phyloP scores from a whole-genome alignment of 768 basidiomycete species.

The Pisolithus orientalis region DNA sequence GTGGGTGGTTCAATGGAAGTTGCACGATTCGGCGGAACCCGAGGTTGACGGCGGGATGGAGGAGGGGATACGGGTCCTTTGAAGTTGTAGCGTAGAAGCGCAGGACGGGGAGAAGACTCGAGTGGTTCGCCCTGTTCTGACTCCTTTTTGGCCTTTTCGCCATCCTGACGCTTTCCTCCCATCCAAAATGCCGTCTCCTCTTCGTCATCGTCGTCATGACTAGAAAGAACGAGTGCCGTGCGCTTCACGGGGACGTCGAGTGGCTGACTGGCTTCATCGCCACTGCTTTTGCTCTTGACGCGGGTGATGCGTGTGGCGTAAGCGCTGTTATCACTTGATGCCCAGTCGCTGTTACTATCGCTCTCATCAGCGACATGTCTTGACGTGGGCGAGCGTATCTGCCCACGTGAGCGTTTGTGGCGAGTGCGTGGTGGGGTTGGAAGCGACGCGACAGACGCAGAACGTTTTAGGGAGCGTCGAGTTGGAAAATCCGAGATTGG shows the following conservation, averaged over 20 bases:
- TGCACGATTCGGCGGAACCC: conserved; percentile 21
- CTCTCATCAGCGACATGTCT: conserved; percentile 35
- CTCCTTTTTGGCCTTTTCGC: conserved; percentile 4
- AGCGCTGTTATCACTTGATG: conserved; percentile 15
- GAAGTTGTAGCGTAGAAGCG: conserved; percentile 27
- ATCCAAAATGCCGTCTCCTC: conserved; percentile 35
- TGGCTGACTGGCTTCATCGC: conserved; percentile 6
- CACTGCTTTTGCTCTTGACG: conserved; percentile 8
- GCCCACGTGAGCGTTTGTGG: conserved; percentile 40
- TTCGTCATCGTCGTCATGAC: conserved; percentile 48
- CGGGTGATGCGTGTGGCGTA: conserved; percentile 11
- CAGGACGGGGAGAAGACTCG: conserved; percentile 29
- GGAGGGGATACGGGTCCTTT: conserved; percentile 58
- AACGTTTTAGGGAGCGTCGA: conserved; percentile 47
- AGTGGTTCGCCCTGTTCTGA: conserved; percentile 2
- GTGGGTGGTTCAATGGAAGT: conserved; percentile 19
- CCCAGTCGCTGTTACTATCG: conserved; percentile 32
- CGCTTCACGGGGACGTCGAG: conserved; percentile 9
- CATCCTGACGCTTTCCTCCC: conserved; percentile 9
- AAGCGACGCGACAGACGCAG: conserved; percentile 56
- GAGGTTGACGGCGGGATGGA: conserved; percentile 49
- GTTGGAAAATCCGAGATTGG: conserved; percentile 8
- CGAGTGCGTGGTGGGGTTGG: conserved; percentile 62
- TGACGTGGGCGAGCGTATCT: conserved; percentile 39
- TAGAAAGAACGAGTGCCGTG: conserved; percentile 26